phyloP scores from a whole-genome alignment of 179 eudicot species.

The Silene noctiflora region DNA sequence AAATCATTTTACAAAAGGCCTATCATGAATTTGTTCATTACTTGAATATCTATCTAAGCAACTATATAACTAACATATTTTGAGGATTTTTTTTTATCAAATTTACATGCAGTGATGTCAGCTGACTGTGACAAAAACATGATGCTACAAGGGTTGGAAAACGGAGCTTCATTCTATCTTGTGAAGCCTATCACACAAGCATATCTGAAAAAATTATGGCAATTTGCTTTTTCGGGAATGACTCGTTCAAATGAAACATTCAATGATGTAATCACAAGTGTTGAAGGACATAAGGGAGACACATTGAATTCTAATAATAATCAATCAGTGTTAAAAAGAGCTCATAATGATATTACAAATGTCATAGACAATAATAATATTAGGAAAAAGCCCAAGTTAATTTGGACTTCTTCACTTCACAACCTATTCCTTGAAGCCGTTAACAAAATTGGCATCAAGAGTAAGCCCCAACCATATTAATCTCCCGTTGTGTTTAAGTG shows the following conservation, averaged over 20 bases:
- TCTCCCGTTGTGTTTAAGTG: no score
- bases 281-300: neutral
- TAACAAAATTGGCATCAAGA: slow-evolving; percentile 39
- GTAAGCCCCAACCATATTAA: slow-evolving; percentile 32
- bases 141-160: slow-evolving; percentile 31
- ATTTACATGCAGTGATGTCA: slow-evolving; percentile 46
- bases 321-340: slow-evolving; percentile 4
- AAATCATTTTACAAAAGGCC: no score
- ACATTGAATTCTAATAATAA: neutral
- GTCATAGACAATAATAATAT: neutral
- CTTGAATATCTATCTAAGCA: no score
- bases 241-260: neutral
- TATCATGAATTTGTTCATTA: no score
- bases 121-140: slow-evolving; percentile 35
- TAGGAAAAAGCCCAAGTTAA: slow-evolving; percentile 35
- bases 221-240: slow-evolving; percentile 28
- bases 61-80: no score
- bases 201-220: slow-evolving; percentile 46
- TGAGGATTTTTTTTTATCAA: no score
- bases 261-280: neutral
- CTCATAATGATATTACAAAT: neutral
- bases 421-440: slow-evolving; percentile 49
- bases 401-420: slow-evolving; percentile 57
- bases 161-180: slow-evolving; percentile 47
- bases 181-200: slow-evolving; percentile 40